These are phyloP conservation scores for Plantago elongata DNA, from an alignment of 257 asterid genomes.

Conservation along the genomic window DNA sequence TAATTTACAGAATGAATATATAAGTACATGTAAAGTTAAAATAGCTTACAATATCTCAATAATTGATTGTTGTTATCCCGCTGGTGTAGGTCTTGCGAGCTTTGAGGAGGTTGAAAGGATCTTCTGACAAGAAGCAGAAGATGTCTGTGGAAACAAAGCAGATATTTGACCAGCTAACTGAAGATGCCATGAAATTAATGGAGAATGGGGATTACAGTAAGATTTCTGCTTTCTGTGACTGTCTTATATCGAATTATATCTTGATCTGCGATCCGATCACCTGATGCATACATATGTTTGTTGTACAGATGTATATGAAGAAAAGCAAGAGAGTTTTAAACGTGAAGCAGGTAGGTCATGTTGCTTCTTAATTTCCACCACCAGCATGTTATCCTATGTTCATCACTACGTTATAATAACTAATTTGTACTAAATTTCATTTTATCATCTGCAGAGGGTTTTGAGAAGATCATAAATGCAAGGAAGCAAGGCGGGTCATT, in stretches of 20 bases:
- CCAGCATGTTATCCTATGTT: too few relatives aligned
- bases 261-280: neutral
- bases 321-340: slow-evolving; percentile 74
- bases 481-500: slow-evolving; percentile 40
- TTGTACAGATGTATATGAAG: slow-evolving; percentile 82
- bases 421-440: slow-evolving; percentile 7
- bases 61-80: slow-evolving; percentile 11
- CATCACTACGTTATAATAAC: too few relatives aligned
- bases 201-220: slow-evolving; percentile 90
- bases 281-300: slow-evolving; percentile 15
- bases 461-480: slow-evolving; percentile 58
- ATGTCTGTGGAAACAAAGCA: slow-evolving; percentile 76
- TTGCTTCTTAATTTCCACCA: slow-evolving; percentile 13
- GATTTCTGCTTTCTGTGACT: slow-evolving; percentile 22
- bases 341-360: slow-evolving; percentile 83
- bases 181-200: slow-evolving; percentile 88
- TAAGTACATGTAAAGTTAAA: too few relatives aligned
- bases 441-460: slow-evolving; percentile 60
- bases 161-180: slow-evolving; percentile 89
- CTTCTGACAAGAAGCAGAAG: slow-evolving; percentile 75
- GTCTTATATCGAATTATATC: slow-evolving; percentile 3
- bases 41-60: neutral
- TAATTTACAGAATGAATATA: too few relatives aligned
- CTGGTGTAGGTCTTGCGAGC: slow-evolving; percentile 74
- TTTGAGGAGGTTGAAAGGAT: slow-evolving; percentile 90